These are phyloP conservation scores for Colletotrichum spaethianum DNA, from an alignment of 2,329 filamentous ascomycete genomes.

Conservation along the genomic window DNA sequence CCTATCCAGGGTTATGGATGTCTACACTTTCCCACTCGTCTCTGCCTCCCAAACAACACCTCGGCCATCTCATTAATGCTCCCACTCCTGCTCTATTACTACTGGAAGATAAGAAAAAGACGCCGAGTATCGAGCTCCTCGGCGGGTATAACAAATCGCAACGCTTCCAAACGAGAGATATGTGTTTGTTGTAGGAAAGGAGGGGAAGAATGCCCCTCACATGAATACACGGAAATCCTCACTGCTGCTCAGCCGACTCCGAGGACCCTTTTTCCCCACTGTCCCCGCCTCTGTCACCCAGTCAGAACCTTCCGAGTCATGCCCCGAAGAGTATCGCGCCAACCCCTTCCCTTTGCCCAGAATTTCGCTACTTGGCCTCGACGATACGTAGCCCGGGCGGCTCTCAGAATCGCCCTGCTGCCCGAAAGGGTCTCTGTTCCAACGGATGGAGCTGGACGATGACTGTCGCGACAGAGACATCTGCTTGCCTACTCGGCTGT, in stretches of 20 bases:
- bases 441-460: conserved; percentile 38
- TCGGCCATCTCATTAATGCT: neutral
- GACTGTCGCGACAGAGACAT: conserved; percentile 24
- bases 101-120: neutral
- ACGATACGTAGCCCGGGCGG: conserved; percentile 29
- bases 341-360: conserved; percentile 37
- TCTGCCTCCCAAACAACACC: neutral
- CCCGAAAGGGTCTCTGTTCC: conserved; percentile 31
- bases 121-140: conserved; percentile 6
- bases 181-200: neutral
- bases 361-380: conserved; percentile 35
- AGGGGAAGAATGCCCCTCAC: conserved; percentile 8
- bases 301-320: conserved; percentile 37
- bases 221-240: conserved; percentile 42
- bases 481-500: conserved; percentile 36
- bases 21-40: neutral
- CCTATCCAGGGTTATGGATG: conserved; percentile 2
- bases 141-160: conserved; percentile 41
- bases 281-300: conserved; percentile 41
- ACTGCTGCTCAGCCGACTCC: conserved; percentile 27
- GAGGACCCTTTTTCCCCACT: conserved; percentile 26
- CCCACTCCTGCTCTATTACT: neutral
- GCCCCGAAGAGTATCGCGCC: conserved; percentile 29
- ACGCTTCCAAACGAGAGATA: conserved; percentile 30
- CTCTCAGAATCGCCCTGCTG: conserved; percentile 22